Evolutionary conservation across 2,329 filamentous ascomycete species (phyloP).

Genomic region (Calonectria crousiana): DNA sequence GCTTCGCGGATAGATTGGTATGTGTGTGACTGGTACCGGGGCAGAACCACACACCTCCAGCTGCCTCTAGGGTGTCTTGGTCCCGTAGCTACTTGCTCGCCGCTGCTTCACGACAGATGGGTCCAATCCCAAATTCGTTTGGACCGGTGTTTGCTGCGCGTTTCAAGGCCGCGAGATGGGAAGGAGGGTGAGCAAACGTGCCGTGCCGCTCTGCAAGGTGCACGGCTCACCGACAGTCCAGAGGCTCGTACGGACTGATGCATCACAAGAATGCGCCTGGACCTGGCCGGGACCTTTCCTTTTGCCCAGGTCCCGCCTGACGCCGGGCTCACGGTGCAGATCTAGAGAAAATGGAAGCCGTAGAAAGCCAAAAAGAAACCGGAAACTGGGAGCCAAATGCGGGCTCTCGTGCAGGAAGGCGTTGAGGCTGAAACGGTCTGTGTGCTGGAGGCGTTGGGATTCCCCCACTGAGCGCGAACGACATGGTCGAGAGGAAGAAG

Average conservation of each 20-base stretch:
- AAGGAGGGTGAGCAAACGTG: constrained; percentile 1
- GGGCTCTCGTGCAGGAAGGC: constrained; percentile 11
- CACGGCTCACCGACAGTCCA: constrained; percentile 18
- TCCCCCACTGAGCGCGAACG: constrained; percentile 1
- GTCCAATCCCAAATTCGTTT: background rate
- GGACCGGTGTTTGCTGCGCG: background rate
- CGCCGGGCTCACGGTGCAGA: background rate
- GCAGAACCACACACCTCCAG: background rate
- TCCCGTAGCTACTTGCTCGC: background rate
- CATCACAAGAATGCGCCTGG: constrained; percentile 11
- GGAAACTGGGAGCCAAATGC: background rate
- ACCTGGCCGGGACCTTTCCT: background rate
- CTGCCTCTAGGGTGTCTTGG: background rate
- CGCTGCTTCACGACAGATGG: background rate
- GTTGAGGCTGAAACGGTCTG: constrained; percentile 14
- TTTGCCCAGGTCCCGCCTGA: background rate
- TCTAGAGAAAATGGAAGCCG: constrained; percentile 6
- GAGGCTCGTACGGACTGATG: constrained; percentile 2
- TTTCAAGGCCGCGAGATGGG: constrained; percentile 3
- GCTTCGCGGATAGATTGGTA: background rate
- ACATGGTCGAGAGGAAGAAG: background rate
- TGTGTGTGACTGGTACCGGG: background rate
- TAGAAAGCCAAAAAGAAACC: background rate
- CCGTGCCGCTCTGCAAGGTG: constrained; percentile 17
- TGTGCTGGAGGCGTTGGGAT: background rate